phyloP scores from a whole-genome alignment of 306 rosid species.

The Citrullus amarus region DNA sequence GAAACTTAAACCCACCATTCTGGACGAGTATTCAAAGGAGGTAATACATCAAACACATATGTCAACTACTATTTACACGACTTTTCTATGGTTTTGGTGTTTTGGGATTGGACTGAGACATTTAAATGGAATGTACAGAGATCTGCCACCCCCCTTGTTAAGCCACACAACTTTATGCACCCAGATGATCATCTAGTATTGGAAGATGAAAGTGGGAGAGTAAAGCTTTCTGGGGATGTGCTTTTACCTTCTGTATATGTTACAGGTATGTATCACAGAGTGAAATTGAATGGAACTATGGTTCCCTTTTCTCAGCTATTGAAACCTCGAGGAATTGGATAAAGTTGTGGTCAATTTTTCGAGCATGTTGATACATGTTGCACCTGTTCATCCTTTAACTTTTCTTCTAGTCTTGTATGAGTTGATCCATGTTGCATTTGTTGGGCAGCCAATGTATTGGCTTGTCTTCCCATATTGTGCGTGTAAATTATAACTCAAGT shows the following conservation, averaged over 20 bases:
- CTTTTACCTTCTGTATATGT: slow-evolving; percentile 62
- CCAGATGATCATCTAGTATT: slow-evolving; percentile 63
- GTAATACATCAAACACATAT: slow-evolving; percentile 18
- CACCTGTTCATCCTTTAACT: background rate
- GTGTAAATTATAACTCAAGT: background rate
- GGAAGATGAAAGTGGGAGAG: slow-evolving; percentile 95
- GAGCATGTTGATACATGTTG: background rate
- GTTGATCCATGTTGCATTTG: background rate
- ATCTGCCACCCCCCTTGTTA: slow-evolving; percentile 53
- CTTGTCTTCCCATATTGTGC: background rate
- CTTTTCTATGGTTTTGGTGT: background rate
- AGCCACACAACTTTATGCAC: slow-evolving; percentile 62
- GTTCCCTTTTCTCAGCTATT: background rate
- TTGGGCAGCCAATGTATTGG: background rate
- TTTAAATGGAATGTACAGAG: slow-evolving; percentile 31
- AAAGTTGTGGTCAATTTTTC: background rate
- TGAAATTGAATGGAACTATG: background rate
- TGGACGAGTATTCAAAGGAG: slow-evolving; percentile 90
- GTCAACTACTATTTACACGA: background rate
- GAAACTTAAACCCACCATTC: slow-evolving; percentile 85
- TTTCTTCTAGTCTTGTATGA: background rate
- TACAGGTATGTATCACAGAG: slow-evolving; percentile 46
- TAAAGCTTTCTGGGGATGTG: slow-evolving; percentile 57
- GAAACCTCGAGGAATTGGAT: background rate
- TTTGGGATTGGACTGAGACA: background rate